Evolutionary conservation across 495 filamentous ascomycete genomes (phyloP), one percentile per base, ranked within the genome.

Genomic region (Neurospora sp.): DNA sequence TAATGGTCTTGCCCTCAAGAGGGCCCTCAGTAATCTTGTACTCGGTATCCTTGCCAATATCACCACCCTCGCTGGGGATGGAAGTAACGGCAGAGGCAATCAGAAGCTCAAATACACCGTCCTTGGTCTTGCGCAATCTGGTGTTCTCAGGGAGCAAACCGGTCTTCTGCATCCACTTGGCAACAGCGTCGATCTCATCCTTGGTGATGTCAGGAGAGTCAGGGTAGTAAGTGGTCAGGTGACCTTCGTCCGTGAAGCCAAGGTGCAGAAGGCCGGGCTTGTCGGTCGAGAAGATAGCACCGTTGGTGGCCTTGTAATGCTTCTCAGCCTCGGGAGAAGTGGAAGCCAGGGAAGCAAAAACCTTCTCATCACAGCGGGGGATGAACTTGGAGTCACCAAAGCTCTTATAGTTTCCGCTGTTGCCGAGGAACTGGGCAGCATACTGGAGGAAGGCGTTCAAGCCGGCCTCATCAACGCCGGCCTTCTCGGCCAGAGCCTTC

Each of bases 371-470:
- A 72, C 94, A 87, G 53, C 94, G 87, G 9, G 96, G 96, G 71
- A 99, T 89, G 81, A 98, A 97, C 79, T 98, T 99, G 73, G 90
- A 88, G 80, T 99, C 96, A 41, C 96, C 96, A 76, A 98, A 97
- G 39, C 91, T 92, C 83, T 98, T 98, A 84, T 97, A 99, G 81
- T 99, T 99, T 65, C 96, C 96, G 68, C 87, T 83, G 78, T 98
- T 98, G 37, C 94, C 94, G 8, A 99, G 84, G 80, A 98, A 96
- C 78, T 94, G 92, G 3, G 91, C 90, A 2, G 94, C 85, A 82
- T 98, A 99, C 81, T 94, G 89, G 37, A 98, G 84, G 83, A 97
- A 97, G 75, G 89, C 87, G 10, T 87, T 85, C 37, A 97, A 79
- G 59, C 93, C 87, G 61, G 91, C 87, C 37, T 91, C 83, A 40